phyloP scores from a whole-genome alignment of 2,329 filamentous ascomycete genomes.

The Beauveria brongniartii region DNA sequence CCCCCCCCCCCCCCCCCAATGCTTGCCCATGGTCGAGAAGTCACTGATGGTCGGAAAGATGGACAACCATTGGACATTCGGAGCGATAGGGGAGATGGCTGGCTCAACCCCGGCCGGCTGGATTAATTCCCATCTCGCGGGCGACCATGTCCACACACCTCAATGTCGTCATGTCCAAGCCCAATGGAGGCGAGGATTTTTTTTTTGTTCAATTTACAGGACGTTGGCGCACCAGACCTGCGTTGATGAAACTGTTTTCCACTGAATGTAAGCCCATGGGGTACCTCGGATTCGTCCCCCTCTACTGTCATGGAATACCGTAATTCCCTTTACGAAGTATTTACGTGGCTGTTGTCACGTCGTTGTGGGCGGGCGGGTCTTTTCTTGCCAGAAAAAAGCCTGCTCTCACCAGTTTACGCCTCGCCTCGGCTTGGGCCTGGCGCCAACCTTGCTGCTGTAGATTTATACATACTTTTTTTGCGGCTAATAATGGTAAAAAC shows the following conservation, averaged over 20 bases:
- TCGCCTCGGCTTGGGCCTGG: background rate
- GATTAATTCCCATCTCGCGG: background rate
- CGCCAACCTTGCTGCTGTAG: background rate
- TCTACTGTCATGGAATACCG: no score
- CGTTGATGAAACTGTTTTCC: background rate
- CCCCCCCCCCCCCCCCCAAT: background rate
- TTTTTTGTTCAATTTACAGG: slow-evolving; percentile 3
- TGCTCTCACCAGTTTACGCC: background rate
- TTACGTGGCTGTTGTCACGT: background rate
- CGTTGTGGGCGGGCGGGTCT: background rate
- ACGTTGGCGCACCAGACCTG: background rate
- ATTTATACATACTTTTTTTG: background rate
- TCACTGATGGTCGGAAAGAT: background rate
- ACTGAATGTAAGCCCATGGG: no score
- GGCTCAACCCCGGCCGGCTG: background rate
- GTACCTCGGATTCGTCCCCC: no score
- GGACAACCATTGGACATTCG: background rate
- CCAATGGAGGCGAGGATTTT: background rate
- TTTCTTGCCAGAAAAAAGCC: background rate
- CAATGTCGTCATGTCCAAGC: background rate
- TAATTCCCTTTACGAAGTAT: no score
- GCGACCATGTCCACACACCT: background rate
- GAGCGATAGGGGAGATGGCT: no score
- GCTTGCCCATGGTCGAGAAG: background rate
- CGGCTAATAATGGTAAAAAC: background rate